phyloP scores from a whole-genome alignment of 2,329 filamentous ascomycete genomes.

The Delphinella strobiligena region DNA sequence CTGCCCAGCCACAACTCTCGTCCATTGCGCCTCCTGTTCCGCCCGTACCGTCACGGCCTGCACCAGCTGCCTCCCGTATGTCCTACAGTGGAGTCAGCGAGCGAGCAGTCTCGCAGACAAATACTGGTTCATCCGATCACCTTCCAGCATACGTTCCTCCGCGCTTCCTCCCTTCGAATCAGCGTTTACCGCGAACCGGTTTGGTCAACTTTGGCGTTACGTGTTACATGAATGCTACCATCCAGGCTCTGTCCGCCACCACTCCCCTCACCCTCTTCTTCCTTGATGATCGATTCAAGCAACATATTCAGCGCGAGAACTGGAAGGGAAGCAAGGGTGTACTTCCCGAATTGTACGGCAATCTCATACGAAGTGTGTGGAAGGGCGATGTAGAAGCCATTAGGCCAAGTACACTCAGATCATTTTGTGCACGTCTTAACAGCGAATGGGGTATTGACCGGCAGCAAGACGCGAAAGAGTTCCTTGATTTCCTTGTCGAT shows the following conservation, averaged over 20 bases:
- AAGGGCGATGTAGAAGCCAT: conserved; percentile 42
- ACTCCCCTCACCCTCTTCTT: conserved; percentile 50
- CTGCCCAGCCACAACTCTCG: conserved; percentile 21
- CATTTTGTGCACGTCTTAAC: conserved; percentile 53
- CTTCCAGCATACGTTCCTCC: conserved; percentile 34
- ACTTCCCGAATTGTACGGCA: conserved; percentile 49
- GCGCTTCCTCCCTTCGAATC: conserved; percentile 29
- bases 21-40: conserved; percentile 21
- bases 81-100: conserved; percentile 77
- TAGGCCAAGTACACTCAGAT: conserved; percentile 35
- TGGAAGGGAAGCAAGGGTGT: conserved; percentile 56
- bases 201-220: conserved; percentile 70
- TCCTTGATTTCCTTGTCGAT: conserved; percentile 70
- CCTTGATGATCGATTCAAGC: conserved; percentile 48
- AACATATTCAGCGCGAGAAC: conserved; percentile 45
- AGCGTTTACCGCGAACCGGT: conserved; percentile 52
- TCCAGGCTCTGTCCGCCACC: conserved; percentile 74
- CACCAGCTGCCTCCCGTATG: conserved; percentile 43
- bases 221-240: conserved; percentile 85
- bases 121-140: conserved; percentile 21
- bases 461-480: conserved; percentile 89
- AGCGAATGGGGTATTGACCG: conserved; percentile 58
- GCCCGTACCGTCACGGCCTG: conserved; percentile 43
- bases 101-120: conserved; percentile 26
- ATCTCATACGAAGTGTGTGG: conserved; percentile 48